Evolutionary conservation across 306 rosid species (phyloP).

Genomic region (Pyrus betulifolia): DNA sequence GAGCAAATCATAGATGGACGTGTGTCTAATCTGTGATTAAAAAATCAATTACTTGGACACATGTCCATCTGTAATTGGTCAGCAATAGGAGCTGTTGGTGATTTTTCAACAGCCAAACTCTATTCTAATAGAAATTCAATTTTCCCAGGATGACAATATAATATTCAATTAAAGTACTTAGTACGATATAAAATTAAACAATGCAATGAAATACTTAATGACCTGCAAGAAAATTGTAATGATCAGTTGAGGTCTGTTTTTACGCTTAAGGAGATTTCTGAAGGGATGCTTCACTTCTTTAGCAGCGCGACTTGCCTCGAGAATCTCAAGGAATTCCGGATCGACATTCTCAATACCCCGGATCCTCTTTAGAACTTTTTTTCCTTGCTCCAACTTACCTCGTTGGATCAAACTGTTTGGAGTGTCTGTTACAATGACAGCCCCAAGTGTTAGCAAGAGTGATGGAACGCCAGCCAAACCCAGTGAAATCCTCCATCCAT

Average conservation of each 20-base stretch:
- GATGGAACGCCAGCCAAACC: constrained; percentile 46
- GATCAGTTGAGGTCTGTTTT: constrained; percentile 45
- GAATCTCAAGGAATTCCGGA: constrained; percentile 42
- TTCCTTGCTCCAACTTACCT: constrained; percentile 44
- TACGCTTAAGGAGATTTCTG: constrained; percentile 27
- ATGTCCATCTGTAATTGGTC: no score
- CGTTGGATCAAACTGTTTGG: constrained; percentile 57
- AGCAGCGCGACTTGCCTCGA: constrained; percentile 41
- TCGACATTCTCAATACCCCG: constrained; percentile 47
- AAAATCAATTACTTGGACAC: no score
- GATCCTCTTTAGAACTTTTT: constrained; percentile 38
- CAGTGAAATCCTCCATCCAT: constrained; percentile 18
- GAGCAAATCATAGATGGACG: no score
- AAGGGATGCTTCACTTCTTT: constrained; percentile 33
- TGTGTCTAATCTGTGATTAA: no score
- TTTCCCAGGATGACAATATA: no score
- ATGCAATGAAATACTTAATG: not conserved
- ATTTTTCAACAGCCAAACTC: no score
- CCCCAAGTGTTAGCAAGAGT: constrained; percentile 24
- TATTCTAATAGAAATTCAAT: no score
- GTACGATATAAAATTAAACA: not conserved
- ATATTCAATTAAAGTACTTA: not conserved
- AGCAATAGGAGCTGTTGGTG: no score
- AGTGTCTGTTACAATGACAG: constrained; percentile 38
- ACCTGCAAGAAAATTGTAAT: constrained; percentile 44